phyloP scores from a whole-genome alignment of 1,284 basidiomycete species.

The Agaricales sp. region DNA sequence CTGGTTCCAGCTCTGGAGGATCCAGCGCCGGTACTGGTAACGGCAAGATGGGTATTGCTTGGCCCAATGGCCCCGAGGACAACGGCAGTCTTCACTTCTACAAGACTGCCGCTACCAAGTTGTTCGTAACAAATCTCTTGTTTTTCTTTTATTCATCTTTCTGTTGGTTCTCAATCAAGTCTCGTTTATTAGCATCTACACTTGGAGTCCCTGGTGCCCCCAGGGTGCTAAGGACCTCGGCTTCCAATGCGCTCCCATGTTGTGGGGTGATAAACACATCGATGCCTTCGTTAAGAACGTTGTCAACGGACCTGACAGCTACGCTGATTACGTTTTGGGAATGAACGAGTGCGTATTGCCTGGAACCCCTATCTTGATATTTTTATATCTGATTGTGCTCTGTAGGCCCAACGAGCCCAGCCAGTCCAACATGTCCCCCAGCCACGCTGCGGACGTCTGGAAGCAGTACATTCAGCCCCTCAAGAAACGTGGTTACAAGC shows the following conservation, averaged over 20 bases:
- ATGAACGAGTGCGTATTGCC: constrained; percentile 55
- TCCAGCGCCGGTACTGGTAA: constrained; percentile 10
- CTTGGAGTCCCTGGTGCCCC: constrained; percentile 41
- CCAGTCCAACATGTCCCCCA: constrained; percentile 52
- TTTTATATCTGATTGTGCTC: constrained; percentile 3
- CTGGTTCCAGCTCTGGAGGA: neutral
- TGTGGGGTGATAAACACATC: constrained; percentile 51
- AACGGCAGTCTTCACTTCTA: constrained; percentile 31
- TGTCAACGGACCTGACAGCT: constrained; percentile 22
- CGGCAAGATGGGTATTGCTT: constrained; percentile 53
- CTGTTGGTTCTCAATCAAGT: constrained; percentile 4
- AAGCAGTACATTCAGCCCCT: constrained; percentile 52
- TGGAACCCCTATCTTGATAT: neutral
- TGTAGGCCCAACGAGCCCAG: constrained; percentile 31
- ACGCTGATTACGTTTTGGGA: constrained; percentile 46
- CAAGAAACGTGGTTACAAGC: constrained; percentile 38
- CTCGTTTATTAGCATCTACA: constrained; percentile 35
- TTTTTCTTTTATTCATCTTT: neutral
- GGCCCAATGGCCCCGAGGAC: constrained; percentile 43
- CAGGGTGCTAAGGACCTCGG: constrained; percentile 26
- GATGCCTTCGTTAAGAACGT: constrained; percentile 32
- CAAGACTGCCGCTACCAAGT: constrained; percentile 29
- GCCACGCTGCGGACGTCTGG: constrained; percentile 46
- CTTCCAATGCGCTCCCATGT: constrained; percentile 50
- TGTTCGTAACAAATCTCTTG: constrained; percentile 26